Base-by-base conservation (phyloP, 2,329 filamentous ascomycete genomes). In the Nemania bipapillata region DNA sequence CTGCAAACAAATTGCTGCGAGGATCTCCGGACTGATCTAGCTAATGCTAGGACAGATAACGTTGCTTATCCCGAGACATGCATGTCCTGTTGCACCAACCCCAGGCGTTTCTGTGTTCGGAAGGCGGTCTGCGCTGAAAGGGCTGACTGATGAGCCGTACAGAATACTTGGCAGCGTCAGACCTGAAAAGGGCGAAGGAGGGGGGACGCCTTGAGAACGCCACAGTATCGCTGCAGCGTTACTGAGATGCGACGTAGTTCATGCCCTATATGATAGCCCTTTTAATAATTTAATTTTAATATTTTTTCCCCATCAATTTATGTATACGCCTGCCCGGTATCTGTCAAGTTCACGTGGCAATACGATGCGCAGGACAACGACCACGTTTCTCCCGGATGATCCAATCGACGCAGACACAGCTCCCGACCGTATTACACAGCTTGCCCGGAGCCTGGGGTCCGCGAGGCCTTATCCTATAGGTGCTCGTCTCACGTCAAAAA, bases 11-110 rank as follows among this genome's bases (percentile, higher is more conserved):
- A n/a, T n/a, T n/a, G n/a, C n/a, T n/a, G 7, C 24, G 42, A 58
- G 28, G 20, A 47, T 56, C 40, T 52, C 58, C 58, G 57, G 45
- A 35, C 58, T n/a, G 60, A 54, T 61, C 28, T 52, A 47, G n/a
- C 59, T 59, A 22, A 55, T 49, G 20, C 30, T 22, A 47, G n/a
- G 53, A 50, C 56, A 68, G 35, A 59, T 56, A 66, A 70, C 58
- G 53, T 47, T 61, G 35, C 17, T 60, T 40, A 53, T 37, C 49
- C 63, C 61, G 66, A 72, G 59, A 70, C 64, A 66, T 62, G 59
- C 69, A 66, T 59, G 24, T 61, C 63, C 52, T 62, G 63, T 63
- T 49, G 12, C 63, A 65, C 69, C 20, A 24, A 17, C 7, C 24
- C n/a, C 12, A 47, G n/a, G 28, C 35, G n/a, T 59, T 52, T 40